These are phyloP conservation scores for Pseudogymnoascus sp. DNA, from an alignment of 2,329 filamentous ascomycete genomes.

Conservation along the genomic window DNA sequence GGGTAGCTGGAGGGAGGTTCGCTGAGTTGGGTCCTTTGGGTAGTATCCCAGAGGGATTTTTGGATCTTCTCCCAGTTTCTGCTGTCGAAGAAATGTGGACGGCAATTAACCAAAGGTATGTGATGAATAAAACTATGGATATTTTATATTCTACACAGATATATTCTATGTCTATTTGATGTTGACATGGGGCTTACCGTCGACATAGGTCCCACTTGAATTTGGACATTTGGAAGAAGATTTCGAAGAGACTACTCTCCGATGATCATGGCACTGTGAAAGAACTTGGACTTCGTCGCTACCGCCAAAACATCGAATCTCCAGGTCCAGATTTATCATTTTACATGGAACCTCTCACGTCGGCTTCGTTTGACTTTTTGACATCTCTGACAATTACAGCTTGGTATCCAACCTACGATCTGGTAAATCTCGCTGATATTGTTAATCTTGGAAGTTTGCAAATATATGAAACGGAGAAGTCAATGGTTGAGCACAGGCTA, in stretches of 20 bases:
- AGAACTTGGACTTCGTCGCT: constrained; percentile 19
- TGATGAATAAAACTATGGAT: background rate
- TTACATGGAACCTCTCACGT: constrained; percentile 24
- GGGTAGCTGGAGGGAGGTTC: background rate
- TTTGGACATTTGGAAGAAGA: constrained; percentile 25
- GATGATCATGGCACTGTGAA: constrained; percentile 15
- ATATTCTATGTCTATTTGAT: background rate
- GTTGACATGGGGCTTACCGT: background rate
- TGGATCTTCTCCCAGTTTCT: background rate
- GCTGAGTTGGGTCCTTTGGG: background rate
- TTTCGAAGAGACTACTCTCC: constrained; percentile 22
- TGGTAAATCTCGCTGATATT: constrained; percentile 26
- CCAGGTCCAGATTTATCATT: constrained; percentile 20
- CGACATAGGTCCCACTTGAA: constrained; percentile 20
- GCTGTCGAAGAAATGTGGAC: constrained; percentile 21
- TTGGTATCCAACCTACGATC: constrained; percentile 19
- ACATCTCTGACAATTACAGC: constrained; percentile 26
- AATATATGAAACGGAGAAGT: constrained; percentile 18
- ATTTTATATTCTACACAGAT: background rate
- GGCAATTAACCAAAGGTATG: constrained; percentile 20
- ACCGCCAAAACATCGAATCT: constrained; percentile 19
- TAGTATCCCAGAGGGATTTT: background rate
- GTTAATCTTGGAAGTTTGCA: constrained; percentile 28
- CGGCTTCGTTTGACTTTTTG: constrained; percentile 26
- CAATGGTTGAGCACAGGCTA: background rate